Base-by-base conservation (phyloP, 768 basidiomycete genomes). In the Amanita phalloides region DNA sequence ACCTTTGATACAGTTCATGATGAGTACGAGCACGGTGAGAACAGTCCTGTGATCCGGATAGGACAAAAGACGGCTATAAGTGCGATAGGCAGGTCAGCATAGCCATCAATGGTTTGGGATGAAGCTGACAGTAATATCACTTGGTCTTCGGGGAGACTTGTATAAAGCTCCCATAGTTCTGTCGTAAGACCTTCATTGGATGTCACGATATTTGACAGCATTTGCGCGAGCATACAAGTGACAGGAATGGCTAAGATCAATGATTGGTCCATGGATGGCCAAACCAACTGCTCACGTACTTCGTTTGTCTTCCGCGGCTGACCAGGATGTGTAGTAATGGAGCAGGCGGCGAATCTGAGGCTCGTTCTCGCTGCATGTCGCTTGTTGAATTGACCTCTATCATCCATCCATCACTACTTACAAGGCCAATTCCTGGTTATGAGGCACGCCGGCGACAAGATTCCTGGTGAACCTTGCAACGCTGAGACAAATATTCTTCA, bases 201-300 rank as follows among this genome's bases (percentile, higher is more conserved):
- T 2, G 93, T 90, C 30, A 94, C 76, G 21, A 91, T 71, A 63
- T 96, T 96, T 17, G 90, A 87, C 26, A 95, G 72, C 3, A 86
- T 69, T 63, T 96, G 91, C 2, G 83, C 72, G 26, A 89, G 68
- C 53, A 88, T 74, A 13, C 87, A 75, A 6, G 85, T 81, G 17
- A 77, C 70, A 0, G 74, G 67, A 49, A 79, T 72, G 53, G 78
- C 92, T 94, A 60, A 46, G 54, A 48, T 56, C 45, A 47, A 26
- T 33, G 44, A 51, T 42, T 48, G 33, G 21, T 45, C 45, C 45
- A 21, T 8, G 20, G 14, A 32, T 10, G 45, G 26, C 26, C 25
- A 35, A 23, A 53, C 50, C 38, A 55, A 51, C 9, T 30, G 48
- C 45, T 28, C 59, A 70, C 69, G 60, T 49, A 86, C 88, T 76